Evolutionary conservation across 805 yeast species (phyloP).

Genomic region (Myxozyma sirexii): DNA sequence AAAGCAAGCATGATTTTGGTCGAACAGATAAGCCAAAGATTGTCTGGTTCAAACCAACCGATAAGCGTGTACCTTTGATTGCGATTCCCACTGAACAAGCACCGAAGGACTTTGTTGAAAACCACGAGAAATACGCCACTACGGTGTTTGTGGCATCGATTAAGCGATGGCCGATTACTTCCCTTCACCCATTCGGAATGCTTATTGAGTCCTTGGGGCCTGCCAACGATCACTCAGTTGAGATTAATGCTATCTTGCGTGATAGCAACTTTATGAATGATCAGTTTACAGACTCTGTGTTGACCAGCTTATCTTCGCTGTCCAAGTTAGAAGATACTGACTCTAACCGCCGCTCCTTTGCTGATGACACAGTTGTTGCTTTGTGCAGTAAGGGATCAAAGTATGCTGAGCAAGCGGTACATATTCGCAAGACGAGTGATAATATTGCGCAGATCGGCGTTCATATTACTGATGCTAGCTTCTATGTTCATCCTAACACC

Average conservation of each 20-base stretch:
- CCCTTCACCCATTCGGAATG: conserved; percentile 97
- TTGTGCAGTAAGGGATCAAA: conserved; percentile 59
- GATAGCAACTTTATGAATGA: conserved; percentile 54
- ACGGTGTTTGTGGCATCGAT: conserved; percentile 91
- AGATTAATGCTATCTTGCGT: conserved; percentile 83
- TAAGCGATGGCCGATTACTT: conserved; percentile 98
- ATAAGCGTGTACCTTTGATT: conserved; percentile 94
- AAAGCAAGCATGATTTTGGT: conserved; percentile 37
- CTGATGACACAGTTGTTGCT: conserved; percentile 62
- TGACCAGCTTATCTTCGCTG: conserved; percentile 20
- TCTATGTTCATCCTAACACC: conserved; percentile 71
- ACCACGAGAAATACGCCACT: conserved; percentile 78
- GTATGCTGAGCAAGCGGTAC: conserved; percentile 74
- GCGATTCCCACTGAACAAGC: conserved; percentile 99
- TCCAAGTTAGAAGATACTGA: conserved; percentile 25
- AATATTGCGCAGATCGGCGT: conserved; percentile 78
- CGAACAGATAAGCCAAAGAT: conserved; percentile 73
- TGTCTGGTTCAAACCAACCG: conserved; percentile 99
- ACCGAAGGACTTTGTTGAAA: conserved; percentile 91
- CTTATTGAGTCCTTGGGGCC: conserved; percentile 83
- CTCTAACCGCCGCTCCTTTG: conserved; percentile 55
- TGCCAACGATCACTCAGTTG: conserved; percentile 73
- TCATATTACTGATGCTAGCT: conserved; percentile 80
- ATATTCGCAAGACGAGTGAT: conserved; percentile 64
- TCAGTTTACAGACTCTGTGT: conserved; percentile 48